Percentiles rank a stretch among this genome's conserved stretches.
phyloP scores from a whole-genome alignment of 116 monocot genomes.

The Thalassia testudinum region DNA sequence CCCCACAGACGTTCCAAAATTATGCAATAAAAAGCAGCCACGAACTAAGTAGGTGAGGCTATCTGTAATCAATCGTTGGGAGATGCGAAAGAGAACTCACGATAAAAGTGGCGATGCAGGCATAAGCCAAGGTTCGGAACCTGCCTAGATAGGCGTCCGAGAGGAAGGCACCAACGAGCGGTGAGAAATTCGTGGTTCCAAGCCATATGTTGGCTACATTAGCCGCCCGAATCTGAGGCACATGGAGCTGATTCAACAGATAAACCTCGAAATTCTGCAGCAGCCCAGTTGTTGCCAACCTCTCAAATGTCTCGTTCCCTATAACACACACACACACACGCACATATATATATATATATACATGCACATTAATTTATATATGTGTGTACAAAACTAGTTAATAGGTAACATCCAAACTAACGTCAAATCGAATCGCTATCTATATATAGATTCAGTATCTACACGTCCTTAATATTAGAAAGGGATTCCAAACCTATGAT shows the following conservation, averaged over 20 bases:
- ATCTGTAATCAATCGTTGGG: too few species aligned
- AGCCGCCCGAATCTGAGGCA: slow-evolving; percentile 11
- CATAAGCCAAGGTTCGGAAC: slow-evolving; percentile 6
- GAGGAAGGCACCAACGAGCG: slow-evolving; percentile 31
- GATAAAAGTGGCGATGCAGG: slow-evolving; percentile 6
- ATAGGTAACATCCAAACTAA: background rate
- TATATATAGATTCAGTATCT: background rate
- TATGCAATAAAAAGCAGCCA: too few species aligned
- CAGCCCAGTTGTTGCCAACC: slow-evolving; percentile 18
- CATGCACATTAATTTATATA: background rate
- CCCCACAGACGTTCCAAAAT: too few species aligned
- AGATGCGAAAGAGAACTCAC: slow-evolving; percentile 4
- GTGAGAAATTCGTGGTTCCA: slow-evolving; percentile 35
- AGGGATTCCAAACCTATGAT: slow-evolving; percentile 5
- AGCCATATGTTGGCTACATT: slow-evolving; percentile 17
- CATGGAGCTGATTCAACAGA: slow-evolving; percentile 13
- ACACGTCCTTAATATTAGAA: background rate
- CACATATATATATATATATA: too few species aligned
- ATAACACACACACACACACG: background rate
- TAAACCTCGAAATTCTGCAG: slow-evolving; percentile 31
- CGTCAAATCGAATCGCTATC: background rate
- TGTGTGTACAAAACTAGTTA: background rate
- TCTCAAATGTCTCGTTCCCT: slow-evolving; percentile 39
- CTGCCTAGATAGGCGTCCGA: slow-evolving; percentile 24
- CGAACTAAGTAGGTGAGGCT: too few species aligned